A percentile compares a stretch with the other conserved stretches of the same genome.
phyloP scores from a whole-genome alignment of 805 yeast species.

The Candida ascalaphidarum region DNA sequence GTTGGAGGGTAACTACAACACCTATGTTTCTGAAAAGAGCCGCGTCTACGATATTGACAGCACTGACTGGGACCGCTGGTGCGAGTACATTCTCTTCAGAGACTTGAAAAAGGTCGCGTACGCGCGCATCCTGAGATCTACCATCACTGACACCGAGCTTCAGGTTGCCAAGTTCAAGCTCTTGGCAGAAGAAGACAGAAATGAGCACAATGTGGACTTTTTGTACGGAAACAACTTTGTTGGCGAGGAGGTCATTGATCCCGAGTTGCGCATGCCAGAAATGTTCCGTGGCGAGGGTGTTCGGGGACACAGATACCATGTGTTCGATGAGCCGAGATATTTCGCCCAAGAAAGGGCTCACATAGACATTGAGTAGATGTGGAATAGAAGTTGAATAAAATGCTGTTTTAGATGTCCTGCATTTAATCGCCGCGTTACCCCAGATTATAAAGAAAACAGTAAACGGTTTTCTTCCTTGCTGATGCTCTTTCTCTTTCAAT shows the following conservation, averaged over 20 bases:
- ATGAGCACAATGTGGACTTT: conserved; percentile 22
- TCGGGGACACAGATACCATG: conserved; percentile 90
- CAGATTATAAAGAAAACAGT: conserved; percentile 1
- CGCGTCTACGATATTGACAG: conserved; percentile 94
- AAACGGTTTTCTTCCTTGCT: not conserved
- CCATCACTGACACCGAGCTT: conserved; percentile 94
- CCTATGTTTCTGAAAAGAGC: conserved; percentile 73
- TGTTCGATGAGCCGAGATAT: conserved; percentile 89
- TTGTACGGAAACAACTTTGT: conserved; percentile 50
- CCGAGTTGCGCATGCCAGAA: conserved; percentile 65
- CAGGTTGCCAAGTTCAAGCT: conserved; percentile 90
- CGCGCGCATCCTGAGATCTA: conserved; percentile 86
- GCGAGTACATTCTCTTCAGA: conserved; percentile 89
- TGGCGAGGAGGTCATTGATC: conserved; percentile 47
- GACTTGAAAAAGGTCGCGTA: conserved; percentile 82
- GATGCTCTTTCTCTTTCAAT: no score
- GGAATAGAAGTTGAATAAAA: not conserved
- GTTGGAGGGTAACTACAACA: conserved; percentile 81
- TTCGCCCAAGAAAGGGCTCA: conserved; percentile 28
- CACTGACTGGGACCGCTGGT: conserved; percentile 95
- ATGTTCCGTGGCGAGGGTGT: conserved; percentile 85
- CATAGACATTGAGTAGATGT: not conserved
- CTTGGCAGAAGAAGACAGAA: conserved; percentile 27
- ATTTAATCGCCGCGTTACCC: conserved; percentile 3
- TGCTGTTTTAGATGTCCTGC: not conserved